Conservation (phyloP, 2,329 filamentous ascomycete genomes). For the Geoglossum cookeanum region DNA sequence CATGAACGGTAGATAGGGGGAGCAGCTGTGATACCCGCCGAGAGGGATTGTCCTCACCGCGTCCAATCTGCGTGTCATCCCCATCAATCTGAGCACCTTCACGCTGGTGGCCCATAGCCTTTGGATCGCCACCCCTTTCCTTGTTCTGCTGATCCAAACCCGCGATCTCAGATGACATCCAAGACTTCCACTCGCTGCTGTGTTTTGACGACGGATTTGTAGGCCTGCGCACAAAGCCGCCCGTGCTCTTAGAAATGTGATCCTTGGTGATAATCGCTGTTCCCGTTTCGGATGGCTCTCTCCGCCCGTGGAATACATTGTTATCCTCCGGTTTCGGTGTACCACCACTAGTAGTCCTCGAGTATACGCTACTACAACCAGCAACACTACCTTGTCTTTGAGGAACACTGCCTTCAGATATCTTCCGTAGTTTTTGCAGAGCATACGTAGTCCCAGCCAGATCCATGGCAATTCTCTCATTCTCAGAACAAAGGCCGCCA, state of each 20-base stretch:
- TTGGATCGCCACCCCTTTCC: not conserved
- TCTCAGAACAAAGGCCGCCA: not conserved
- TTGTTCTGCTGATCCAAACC: not conserved
- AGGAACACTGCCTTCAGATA: slow-evolving; percentile 24
- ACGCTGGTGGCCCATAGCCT: slow-evolving; percentile 12
- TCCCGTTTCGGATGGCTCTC: slow-evolving; percentile 2
- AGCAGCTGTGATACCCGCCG: slow-evolving; percentile 8
- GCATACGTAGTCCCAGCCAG: not conserved
- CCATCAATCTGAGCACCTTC: slow-evolving; percentile 32
- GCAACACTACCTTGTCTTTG: slow-evolving; percentile 8
- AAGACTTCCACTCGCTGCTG: slow-evolving; percentile 1
- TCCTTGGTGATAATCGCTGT: not conserved
- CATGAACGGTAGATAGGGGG: slow-evolving; percentile 3
- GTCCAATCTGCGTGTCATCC: slow-evolving; percentile 13
- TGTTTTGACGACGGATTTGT: not conserved
- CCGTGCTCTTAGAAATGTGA: not conserved
- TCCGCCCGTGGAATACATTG: slow-evolving; percentile 4
- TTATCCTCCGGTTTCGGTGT: slow-evolving; percentile 10
- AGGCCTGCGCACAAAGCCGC: not conserved
- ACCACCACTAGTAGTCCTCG: slow-evolving; percentile 16
- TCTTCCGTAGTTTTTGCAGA: not conserved
- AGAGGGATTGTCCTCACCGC: slow-evolving; percentile 7
- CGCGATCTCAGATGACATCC: slow-evolving; percentile 1
- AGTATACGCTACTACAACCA: slow-evolving; percentile 15
- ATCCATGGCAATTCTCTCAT: not conserved